Base-by-base conservation (phyloP, 495 filamentous ascomycete species). In the Filosporella fistucella region DNA sequence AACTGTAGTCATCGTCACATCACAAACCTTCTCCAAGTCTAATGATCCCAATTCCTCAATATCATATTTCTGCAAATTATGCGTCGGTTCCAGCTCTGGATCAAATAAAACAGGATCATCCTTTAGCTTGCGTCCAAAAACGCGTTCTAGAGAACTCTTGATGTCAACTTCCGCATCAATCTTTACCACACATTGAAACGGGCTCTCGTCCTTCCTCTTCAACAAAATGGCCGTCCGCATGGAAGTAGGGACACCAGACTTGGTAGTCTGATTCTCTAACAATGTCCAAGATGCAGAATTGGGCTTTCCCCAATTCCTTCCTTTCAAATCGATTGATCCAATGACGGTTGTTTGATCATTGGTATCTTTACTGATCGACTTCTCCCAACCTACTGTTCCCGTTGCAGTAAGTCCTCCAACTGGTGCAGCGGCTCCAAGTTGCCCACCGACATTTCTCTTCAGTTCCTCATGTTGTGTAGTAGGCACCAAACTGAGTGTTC, bases 31-130 rank as follows among this genome's bases (percentile, higher is more conserved):
- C n/a, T n/a, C n/a, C n/a, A n/a, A n/a, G n/a, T n/a, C n/a, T n/a
- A n/a, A n/a, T n/a, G n/a, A n/a, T n/a, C n/a, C n/a, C n/a, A n/a
- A n/a, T n/a, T n/a, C 48, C 3, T 50, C 47, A 6, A 36, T 36
- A 14, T 63, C 49, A 38, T 63, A 63, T 16, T 62, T 47, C n/a
- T 47, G 50, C 26, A 64, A 42, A 29, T 49, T 55, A 45, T 61
- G 58, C 36, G 58, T 61, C 6, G 62, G 51, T 9, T 41, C 34
- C 21, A 54, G 38, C 3, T 37, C 38, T 11, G 56, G 57, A n/a
- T 62, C 47, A 25, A 55, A 63, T 18, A 51, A 42, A 11, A 63
- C 42, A 17, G 61, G 56, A 42, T 63, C 61, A 32, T 63, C 56
- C n/a, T 45, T 52, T 2, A 47, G 55, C 6, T 37, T 51, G 22